These are phyloP conservation scores for Talaromyces rugulosus DNA, from an alignment of 2,329 filamentous ascomycete genomes.

Conservation along the genomic window DNA sequence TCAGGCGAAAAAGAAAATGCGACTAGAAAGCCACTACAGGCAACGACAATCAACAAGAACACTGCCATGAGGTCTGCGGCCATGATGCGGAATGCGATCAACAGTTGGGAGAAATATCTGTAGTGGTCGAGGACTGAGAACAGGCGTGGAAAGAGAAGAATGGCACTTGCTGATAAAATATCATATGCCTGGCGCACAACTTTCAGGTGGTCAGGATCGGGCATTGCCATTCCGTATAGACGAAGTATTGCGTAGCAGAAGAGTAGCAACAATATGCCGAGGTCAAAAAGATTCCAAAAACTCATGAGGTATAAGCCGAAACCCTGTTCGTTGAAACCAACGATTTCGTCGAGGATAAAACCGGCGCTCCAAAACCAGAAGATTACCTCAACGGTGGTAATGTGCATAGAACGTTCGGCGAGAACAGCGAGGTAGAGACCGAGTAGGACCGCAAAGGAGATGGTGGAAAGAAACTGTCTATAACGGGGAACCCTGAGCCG, in stretches of 20 bases:
- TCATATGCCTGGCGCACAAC: constrained; percentile 87
- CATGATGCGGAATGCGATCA: constrained; percentile 94
- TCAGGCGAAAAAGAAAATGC: constrained; percentile 83
- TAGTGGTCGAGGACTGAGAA: constrained; percentile 94
- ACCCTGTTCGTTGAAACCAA: constrained; percentile 94
- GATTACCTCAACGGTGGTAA: constrained; percentile 77
- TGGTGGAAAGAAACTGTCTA: constrained; percentile 80
- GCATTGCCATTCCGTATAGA: constrained; percentile 78
- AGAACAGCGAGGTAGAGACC: constrained; percentile 82
- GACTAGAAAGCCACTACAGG: constrained; percentile 91
- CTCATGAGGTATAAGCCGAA: constrained; percentile 97
- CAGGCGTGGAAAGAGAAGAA: constrained; percentile 81
- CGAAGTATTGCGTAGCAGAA: constrained; percentile 87
- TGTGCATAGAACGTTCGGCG: constrained; percentile 67
- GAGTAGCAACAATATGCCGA: constrained; percentile 81
- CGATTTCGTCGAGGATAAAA: constrained; percentile 93
- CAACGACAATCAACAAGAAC: constrained; percentile 76
- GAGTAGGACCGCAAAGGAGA: constrained; percentile 80
- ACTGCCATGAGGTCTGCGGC: constrained; percentile 83
- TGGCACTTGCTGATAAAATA: constrained; percentile 85
- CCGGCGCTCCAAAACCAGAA: constrained; percentile 99
- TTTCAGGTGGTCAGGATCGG: constrained; percentile 62
- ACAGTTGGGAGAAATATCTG: constrained; percentile 88
- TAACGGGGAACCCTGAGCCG: constrained; percentile 87
- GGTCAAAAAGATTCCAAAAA: constrained; percentile 94